Evolutionary conservation across 768 basidiomycete genomes (phyloP).

Genomic region (Pisolithus albus): DNA sequence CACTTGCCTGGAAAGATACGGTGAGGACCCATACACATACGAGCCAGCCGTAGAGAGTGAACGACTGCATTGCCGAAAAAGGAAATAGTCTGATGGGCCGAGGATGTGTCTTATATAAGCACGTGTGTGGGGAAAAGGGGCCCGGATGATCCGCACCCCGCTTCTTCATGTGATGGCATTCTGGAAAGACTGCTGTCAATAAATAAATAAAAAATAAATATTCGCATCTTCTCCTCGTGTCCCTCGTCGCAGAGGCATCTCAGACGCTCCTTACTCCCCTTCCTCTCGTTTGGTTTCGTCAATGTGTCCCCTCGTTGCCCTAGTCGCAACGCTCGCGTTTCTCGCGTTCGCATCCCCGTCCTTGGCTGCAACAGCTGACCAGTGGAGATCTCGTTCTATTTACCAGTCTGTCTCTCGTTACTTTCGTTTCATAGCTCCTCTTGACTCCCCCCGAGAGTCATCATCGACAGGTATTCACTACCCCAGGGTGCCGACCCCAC

Average conservation of each 20-base stretch:
- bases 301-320: background rate
- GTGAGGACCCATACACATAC: slow-evolving; percentile 65
- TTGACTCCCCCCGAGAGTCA: slow-evolving; percentile 35
- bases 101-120: too few species aligned
- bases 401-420: slow-evolving; percentile 52
- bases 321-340: background rate
- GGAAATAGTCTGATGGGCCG: background rate
- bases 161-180: too few species aligned
- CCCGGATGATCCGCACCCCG: too few species aligned
- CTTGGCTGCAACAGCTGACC: slow-evolving; percentile 56
- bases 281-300: background rate
- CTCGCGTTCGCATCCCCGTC: background rate
- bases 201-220: too few species aligned
- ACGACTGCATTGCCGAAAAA: slow-evolving; percentile 19
- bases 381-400: slow-evolving; percentile 73
- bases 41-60: slow-evolving; percentile 57
- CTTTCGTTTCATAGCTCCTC: background rate
- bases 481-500: slow-evolving; percentile 45
- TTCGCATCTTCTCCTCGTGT: background rate
- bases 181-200: background rate
- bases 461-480: slow-evolving; percentile 74
- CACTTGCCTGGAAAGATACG: slow-evolving; percentile 46
- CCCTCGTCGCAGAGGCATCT: background rate
- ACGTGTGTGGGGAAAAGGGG: too few species aligned
- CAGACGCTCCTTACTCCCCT: background rate